A percentile compares a stretch with the other conserved stretches of the same genome.
phyloP scores from a whole-genome alignment of 2,329 filamentous ascomycete genomes.

The Thelonectria blattea region DNA sequence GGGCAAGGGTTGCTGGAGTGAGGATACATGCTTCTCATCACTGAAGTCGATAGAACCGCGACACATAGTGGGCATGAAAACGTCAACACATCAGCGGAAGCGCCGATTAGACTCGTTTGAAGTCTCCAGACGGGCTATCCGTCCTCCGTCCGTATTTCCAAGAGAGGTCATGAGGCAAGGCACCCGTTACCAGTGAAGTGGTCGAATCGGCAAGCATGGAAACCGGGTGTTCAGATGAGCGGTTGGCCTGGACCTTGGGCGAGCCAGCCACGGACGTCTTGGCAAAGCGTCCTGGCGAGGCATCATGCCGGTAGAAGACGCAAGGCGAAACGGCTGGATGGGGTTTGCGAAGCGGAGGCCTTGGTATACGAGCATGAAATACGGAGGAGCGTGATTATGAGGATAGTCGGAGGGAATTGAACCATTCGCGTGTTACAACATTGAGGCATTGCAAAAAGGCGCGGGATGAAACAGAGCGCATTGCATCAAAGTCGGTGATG shows the following conservation, averaged over 20 bases:
- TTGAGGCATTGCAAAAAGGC: not conserved
- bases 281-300: slow-evolving; percentile 4
- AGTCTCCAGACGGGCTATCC: not conserved
- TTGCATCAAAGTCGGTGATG: not conserved
- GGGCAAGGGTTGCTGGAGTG: no score
- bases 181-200: not conserved
- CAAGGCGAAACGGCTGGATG: slow-evolving; percentile 6
- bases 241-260: slow-evolving; percentile 7
- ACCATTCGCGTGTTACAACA: not conserved
- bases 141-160: not conserved
- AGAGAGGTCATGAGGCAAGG: not conserved
- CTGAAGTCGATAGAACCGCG: no score
- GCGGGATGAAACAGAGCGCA: not conserved
- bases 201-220: slow-evolving; percentile 1
- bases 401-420: not conserved
- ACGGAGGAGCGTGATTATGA: not conserved
- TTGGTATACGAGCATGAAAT: not conserved
- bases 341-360: not conserved
- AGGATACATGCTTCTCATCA: no score
- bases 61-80: no score
- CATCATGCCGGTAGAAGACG: slow-evolving; percentile 7
- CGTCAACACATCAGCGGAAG: no score
- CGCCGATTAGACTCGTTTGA: not conserved
- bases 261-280: slow-evolving; percentile 1
- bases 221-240: not conserved